Evolutionary conservation across 1,139 yeast genomes (phyloP), one percentile per base, ranked within the genome.

Genomic region (Suhomyces chickasaworum): DNA sequence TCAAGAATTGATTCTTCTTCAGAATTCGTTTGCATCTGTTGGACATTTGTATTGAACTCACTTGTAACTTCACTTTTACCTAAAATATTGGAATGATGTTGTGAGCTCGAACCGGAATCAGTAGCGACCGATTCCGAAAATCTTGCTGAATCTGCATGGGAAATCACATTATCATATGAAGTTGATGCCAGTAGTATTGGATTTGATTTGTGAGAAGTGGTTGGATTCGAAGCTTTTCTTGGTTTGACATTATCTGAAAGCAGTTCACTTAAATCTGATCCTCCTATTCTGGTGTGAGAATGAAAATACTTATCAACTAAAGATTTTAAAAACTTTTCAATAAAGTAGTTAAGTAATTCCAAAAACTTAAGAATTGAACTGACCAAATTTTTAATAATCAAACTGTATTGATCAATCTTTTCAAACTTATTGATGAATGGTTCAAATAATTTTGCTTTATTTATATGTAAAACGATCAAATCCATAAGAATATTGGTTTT

Each of bases 361-460:
- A 76, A 59, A 31, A 75, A 77, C 40, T 66, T 66, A 12, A 68
- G 45, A 3, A 77, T 63, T 5, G 81, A 74, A 45, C 64, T 63
- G 2, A 69, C 53, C 44, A 75, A 64, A 34, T 64, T 62, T 41
- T 67, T 65, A 20, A 69, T 53, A 12, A 73, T 63, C 17, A 56
- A 49, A 10, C 55, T 54, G 31, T 62, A 56, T 7, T 64, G 69
- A 3, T 65, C 61, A 5, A 68, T 63, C 23, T 60, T 61, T 21
- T 66, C 65, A 53, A 74, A 72, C 47, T 68, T 68, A 27, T 68
- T 63, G 55, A 78, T 65, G 52, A 78, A 78, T 18, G 81, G 82
- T 53, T 78, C 82, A 51, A 76, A 75, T 43, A 78, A 64, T 51
- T 78, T 79, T 25, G 81, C 80, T 44, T 78, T 63, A 52, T 77